Base-by-base conservation (phyloP, 805 yeast genomes). In the Suhomyces sp. region DNA sequence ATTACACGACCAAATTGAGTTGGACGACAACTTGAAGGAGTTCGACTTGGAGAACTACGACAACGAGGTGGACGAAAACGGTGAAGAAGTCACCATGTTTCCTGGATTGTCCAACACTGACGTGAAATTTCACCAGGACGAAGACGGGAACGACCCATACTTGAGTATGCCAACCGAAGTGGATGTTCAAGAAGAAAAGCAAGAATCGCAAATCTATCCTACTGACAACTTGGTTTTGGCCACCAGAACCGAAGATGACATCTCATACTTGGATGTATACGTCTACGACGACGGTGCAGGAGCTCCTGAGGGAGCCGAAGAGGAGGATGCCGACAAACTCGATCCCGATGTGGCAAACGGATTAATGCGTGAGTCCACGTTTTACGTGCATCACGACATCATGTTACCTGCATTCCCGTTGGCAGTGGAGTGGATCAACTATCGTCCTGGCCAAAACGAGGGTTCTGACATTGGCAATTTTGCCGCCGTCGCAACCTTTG, bases 351-450 rank as follows among this genome's bases (percentile, higher is more conserved):
- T 84, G 13, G 87, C 88, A 47, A 81, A 77, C 57, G 96, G 93
- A 10, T 67, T 83, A 62, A 79, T 80, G 39, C 81, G 96, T 73
- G 94, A 83, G 46, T 80, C 86, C 50, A 82, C 85, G 37, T 73
- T 94, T 57, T 94, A 94, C 64, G 94, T 93, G 47, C 99, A 94
- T 66, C 99, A 94, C 69, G 99, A 94, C 68, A 72, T 93, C 60
- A 90, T 94, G 97, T 79, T 94, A 55, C 99, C 99, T 1, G 87
- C 97, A 2, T 93, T 94, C 79, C 99, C 99, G 41, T 78, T 94
- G 54, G 90, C 97, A 67, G 92, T 92, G 31, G 99, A 94, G 70
- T 93, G 98, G 98, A 68, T 94, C 56, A 87, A 89, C 68, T 87
- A 80, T 67, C 79, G 76, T 55, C 93, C 96, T 29, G 80, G 77